A percentile compares a stretch with the other conserved stretches of the same genome.
Conservation (phyloP, 495 filamentous ascomycete genomes). For the Penicillium argentinense region DNA sequence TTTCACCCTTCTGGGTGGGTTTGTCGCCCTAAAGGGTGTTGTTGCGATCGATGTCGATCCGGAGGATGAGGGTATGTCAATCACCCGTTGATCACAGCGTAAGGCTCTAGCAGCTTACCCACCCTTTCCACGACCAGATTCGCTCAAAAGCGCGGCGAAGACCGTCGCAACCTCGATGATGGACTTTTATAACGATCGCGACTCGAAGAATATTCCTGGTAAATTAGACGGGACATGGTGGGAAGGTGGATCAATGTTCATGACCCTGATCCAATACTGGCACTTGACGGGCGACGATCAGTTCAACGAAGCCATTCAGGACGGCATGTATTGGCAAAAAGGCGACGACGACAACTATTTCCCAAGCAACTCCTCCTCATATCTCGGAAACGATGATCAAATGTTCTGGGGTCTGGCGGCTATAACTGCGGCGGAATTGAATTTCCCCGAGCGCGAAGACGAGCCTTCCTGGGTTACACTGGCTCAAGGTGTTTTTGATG, state of each 20-base stretch:
- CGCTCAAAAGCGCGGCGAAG: slow-evolving; percentile 60
- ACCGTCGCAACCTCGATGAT: slow-evolving; percentile 63
- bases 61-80: slow-evolving; percentile 1
- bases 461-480: slow-evolving; percentile 69
- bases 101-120: background rate
- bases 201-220: slow-evolving; percentile 60
- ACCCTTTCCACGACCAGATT: slow-evolving; percentile 46
- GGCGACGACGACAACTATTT: slow-evolving; percentile 49
- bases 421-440: slow-evolving; percentile 54
- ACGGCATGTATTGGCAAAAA: slow-evolving; percentile 49
- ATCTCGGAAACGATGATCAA: slow-evolving; percentile 57
- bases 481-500: slow-evolving; percentile 76
- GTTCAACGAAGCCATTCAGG: slow-evolving; percentile 48
- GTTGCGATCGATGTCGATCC: slow-evolving; percentile 1
- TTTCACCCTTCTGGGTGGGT: background rate
- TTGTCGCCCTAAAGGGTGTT: background rate
- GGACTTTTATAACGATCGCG: slow-evolving; percentile 64
- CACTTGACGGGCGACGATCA: slow-evolving; percentile 54
- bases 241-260: slow-evolving; percentile 66
- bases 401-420: slow-evolving; percentile 58
- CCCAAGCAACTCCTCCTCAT: slow-evolving; percentile 38
- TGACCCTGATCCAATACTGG: slow-evolving; percentile 51
- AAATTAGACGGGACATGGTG: slow-evolving; percentile 65
- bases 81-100: background rate
- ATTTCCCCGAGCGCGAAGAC: slow-evolving; percentile 44